phyloP scores from a whole-genome alignment of 257 asterid species.

The Catharanthus roseus region DNA sequence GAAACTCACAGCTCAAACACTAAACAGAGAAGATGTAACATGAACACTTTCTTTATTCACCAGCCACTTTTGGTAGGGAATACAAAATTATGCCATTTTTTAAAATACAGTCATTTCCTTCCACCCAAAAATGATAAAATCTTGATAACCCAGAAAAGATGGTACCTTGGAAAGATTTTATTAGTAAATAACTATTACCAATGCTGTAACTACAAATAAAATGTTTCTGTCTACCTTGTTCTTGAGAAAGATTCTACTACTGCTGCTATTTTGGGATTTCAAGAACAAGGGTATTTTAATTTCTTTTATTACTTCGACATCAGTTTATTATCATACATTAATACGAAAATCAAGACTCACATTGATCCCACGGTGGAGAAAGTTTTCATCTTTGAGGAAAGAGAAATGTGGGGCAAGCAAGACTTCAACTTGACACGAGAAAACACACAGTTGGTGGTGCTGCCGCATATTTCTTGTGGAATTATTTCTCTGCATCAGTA shows the following conservation, averaged over 20 bases:
- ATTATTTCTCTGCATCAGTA: no score
- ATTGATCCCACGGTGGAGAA: not conserved
- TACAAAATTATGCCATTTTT: not conserved
- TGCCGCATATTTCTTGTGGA: no score
- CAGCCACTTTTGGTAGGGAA: not conserved
- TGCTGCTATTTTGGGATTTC: no score
- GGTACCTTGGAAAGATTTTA: not conserved
- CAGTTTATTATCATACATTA: no score
- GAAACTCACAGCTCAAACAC: not conserved
- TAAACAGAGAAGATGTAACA: not conserved
- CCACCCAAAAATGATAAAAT: not conserved
- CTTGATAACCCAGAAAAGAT: not conserved
- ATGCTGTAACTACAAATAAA: no score
- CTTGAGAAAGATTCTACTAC: no score
- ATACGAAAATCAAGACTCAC: no score
- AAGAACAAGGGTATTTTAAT: no score
- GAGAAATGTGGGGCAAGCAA: no score
- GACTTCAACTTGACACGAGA: no score
- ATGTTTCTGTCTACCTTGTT: not conserved
- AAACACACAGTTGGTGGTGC: not conserved
- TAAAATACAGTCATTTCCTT: not conserved
- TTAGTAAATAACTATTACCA: not conserved
- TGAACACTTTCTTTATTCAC: not conserved
- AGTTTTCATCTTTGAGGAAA: not conserved
- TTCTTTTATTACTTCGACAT: no score